Percentiles rank a stretch among this genome's conserved stretches.
phyloP scores from a whole-genome alignment of 140 eudicot genomes.

The Senecio squalidus region DNA sequence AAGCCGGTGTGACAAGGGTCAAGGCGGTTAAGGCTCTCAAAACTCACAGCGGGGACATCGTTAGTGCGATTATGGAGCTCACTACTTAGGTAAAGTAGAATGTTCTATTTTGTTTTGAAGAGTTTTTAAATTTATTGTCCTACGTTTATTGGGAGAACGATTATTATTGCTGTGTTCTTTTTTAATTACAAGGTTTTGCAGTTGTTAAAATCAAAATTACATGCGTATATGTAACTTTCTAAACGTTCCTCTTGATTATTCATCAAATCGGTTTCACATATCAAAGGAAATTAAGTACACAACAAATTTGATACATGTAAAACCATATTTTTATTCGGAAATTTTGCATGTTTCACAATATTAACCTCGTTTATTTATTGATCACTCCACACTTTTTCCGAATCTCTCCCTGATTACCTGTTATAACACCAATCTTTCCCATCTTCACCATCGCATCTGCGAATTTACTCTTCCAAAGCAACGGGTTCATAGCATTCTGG shows the following conservation, averaged over 20 bases:
- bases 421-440: conserved; percentile 62
- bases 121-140: not conserved
- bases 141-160: not conserved
- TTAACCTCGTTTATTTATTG: conserved; percentile 22
- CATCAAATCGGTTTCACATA: not conserved
- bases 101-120: not conserved
- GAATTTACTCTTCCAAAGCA: conserved; percentile 51
- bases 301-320: not conserved
- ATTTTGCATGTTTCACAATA: not conserved
- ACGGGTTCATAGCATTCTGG: conserved; percentile 42
- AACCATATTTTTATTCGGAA: not conserved
- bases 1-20: conserved; percentile 72
- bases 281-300: not conserved
- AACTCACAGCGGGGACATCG: conserved; percentile 71
- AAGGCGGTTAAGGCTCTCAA: conserved; percentile 88
- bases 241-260: conserved; percentile 10
- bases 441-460: conserved; percentile 75
- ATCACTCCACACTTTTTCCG: conserved; percentile 52
- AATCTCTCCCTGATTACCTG: conserved; percentile 65
- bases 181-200: not conserved
- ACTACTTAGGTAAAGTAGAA: conserved; percentile 43
- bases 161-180: not conserved
- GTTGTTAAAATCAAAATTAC: conserved; percentile 4
- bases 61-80: conserved; percentile 90
- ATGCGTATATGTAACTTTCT: too few species aligned